Percentiles rank a stretch among this genome's conserved stretches.
Conservation (phyloP, 2,329 filamentous ascomycete genomes). For the Fusarium chaquense region DNA sequence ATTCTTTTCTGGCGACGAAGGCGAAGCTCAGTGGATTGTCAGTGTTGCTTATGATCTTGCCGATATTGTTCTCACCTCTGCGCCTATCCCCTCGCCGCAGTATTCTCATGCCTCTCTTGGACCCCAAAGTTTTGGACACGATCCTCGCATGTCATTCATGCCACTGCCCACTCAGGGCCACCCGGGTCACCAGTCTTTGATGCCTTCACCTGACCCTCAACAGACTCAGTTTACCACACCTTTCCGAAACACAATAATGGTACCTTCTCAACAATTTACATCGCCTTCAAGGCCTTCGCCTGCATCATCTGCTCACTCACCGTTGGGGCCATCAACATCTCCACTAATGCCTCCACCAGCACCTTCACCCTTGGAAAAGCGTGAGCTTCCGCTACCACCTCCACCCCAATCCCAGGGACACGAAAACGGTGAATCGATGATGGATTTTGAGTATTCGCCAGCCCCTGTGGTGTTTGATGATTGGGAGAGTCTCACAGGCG, state of each 20-base stretch:
- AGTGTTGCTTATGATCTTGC: slow-evolving; percentile 69
- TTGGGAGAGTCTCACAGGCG: slow-evolving; percentile 56
- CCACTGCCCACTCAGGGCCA: slow-evolving; percentile 51
- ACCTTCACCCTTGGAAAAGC: slow-evolving; percentile 52
- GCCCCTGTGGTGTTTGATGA: slow-evolving; percentile 56
- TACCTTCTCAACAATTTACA: slow-evolving; percentile 50
- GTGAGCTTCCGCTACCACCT: slow-evolving; percentile 52
- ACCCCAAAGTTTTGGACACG: slow-evolving; percentile 46
- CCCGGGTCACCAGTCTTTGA: slow-evolving; percentile 47
- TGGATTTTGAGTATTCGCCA: slow-evolving; percentile 60
- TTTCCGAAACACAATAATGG: slow-evolving; percentile 52
- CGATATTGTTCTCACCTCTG: slow-evolving; percentile 57
- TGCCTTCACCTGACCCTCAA: slow-evolving; percentile 48
- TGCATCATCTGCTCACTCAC: slow-evolving; percentile 51
- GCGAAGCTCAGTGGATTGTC: slow-evolving; percentile 69
- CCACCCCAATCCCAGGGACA: slow-evolving; percentile 44
- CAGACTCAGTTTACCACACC: slow-evolving; percentile 48
- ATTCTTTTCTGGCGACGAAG: slow-evolving; percentile 70
- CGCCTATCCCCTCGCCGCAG: slow-evolving; percentile 50
- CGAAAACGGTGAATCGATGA: slow-evolving; percentile 50
- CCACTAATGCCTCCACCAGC: slow-evolving; percentile 48
- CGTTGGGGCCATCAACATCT: slow-evolving; percentile 51
- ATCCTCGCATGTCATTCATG: slow-evolving; percentile 49
- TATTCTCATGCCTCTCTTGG: slow-evolving; percentile 48
- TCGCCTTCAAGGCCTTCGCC: slow-evolving; percentile 49